Percentiles rank a stretch among this genome's conserved stretches.
Evolutionary conservation across 768 basidiomycete species (phyloP).

Genomic region (Amanita pseudoporphyria): DNA sequence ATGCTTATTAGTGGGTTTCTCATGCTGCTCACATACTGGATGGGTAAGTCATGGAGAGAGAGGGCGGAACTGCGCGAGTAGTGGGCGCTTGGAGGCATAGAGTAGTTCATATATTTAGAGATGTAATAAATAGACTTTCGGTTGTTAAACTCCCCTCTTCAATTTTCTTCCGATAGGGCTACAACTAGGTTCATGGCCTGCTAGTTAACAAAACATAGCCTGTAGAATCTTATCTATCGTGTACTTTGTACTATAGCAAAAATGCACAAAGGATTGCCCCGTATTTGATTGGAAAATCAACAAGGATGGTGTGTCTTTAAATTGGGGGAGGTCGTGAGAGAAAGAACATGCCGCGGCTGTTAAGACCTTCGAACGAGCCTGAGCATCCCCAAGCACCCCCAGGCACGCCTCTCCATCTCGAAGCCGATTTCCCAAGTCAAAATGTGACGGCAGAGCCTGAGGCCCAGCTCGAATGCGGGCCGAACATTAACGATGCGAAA

Average conservation of each 20-base stretch:
- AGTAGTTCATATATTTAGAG: too few species aligned
- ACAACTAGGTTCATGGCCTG: not conserved
- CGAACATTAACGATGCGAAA: not conserved
- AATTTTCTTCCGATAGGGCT: too few species aligned
- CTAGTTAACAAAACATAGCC: too few species aligned
- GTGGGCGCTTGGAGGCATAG: not conserved
- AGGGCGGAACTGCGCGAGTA: not conserved
- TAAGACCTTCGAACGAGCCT: not conserved
- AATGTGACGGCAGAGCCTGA: not conserved
- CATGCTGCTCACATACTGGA: slow-evolving; percentile 49
- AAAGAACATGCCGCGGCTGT: not conserved
- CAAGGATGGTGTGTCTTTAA: not conserved
- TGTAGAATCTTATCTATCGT: too few species aligned
- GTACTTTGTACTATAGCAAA: too few species aligned
- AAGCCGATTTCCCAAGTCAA: not conserved
- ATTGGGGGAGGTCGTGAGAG: not conserved
- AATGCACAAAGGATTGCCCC: too few species aligned
- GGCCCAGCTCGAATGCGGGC: not conserved
- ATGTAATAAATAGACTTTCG: too few species aligned
- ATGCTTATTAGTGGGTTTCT: slow-evolving; percentile 43
- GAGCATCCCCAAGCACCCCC: not conserved
- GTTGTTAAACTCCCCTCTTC: too few species aligned
- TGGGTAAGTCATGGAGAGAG: slow-evolving; percentile 53
- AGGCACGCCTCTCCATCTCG: not conserved
- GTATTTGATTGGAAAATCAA: too few species aligned